These are phyloP conservation scores for Kokia cookei DNA, from an alignment of 441 rosid genomes.

Conservation along the genomic window DNA sequence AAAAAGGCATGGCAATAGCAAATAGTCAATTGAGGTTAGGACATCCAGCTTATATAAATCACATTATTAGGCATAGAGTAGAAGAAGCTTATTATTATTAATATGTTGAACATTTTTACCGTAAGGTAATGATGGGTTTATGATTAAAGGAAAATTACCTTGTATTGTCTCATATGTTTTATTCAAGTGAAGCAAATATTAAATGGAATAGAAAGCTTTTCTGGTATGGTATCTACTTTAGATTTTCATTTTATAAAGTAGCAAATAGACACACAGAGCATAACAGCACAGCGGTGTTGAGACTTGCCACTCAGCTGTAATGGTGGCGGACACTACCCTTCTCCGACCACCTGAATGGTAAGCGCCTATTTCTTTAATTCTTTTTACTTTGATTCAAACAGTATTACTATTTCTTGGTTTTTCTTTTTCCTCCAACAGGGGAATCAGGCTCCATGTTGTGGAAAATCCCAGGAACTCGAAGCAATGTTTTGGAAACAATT, in stretches of 20 bases:
- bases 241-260: not conserved
- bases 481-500: not conserved
- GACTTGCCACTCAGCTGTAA: slow-evolving; percentile 10
- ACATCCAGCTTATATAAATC: slow-evolving; percentile 4
- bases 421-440: slow-evolving; percentile 5
- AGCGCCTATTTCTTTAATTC: not conserved
- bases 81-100: not conserved
- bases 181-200: not conserved
- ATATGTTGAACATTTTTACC: not conserved
- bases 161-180: not conserved
- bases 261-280: not conserved
- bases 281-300: not conserved
- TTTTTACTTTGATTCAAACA: not conserved
- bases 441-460: not conserved
- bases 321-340: slow-evolving; percentile 27
- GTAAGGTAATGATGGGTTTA: not conserved
- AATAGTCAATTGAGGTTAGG: not conserved
- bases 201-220: not conserved
- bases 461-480: not conserved
- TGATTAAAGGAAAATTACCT: not conserved
- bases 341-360: not conserved
- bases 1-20: not conserved
- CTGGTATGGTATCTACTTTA: not conserved
- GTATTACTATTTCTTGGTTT: not conserved
- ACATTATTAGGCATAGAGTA: not conserved